A percentile compares a stretch with the other conserved stretches of the same genome.
Conservation (phyloP, 2,329 filamentous ascomycete species). For the Fusarium sp. region DNA sequence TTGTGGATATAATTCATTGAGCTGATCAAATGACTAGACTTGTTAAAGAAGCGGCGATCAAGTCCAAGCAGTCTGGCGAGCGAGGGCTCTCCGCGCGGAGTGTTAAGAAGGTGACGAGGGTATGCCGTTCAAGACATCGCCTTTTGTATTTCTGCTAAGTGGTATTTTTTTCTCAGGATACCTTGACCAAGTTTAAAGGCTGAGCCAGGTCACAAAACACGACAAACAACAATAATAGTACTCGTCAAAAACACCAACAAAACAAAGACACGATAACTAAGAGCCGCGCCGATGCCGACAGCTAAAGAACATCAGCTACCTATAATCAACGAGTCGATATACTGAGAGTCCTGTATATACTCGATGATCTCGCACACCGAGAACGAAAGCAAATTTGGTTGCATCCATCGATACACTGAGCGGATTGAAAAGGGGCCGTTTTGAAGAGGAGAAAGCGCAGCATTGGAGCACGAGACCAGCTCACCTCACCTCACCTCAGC, state of each 20-base stretch:
- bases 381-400: background rate
- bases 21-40: slow-evolving; percentile 62
- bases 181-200: slow-evolving; percentile 75
- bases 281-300: slow-evolving; percentile 8
- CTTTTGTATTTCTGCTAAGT: slow-evolving; percentile 19
- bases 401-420: background rate
- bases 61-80: slow-evolving; percentile 79
- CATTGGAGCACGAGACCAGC: slow-evolving; percentile 44
- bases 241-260: background rate
- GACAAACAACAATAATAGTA: background rate
- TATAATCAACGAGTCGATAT: background rate
- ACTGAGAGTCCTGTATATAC: background rate
- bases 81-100: slow-evolving; percentile 78
- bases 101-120: slow-evolving; percentile 81
- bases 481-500: slow-evolving; percentile 20
- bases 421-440: slow-evolving; percentile 9
- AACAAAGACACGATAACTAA: background rate
- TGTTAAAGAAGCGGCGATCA: slow-evolving; percentile 82
- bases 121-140: slow-evolving; percentile 54
- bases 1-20: background rate
- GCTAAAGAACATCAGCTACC: background rate
- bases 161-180: slow-evolving; percentile 59
- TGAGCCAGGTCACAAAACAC: slow-evolving; percentile 53
- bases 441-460: slow-evolving; percentile 7
- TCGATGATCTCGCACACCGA: background rate